Conservation (phyloP, 371 early-diverging fungal genomes). For the Actinomucor elegans region DNA sequence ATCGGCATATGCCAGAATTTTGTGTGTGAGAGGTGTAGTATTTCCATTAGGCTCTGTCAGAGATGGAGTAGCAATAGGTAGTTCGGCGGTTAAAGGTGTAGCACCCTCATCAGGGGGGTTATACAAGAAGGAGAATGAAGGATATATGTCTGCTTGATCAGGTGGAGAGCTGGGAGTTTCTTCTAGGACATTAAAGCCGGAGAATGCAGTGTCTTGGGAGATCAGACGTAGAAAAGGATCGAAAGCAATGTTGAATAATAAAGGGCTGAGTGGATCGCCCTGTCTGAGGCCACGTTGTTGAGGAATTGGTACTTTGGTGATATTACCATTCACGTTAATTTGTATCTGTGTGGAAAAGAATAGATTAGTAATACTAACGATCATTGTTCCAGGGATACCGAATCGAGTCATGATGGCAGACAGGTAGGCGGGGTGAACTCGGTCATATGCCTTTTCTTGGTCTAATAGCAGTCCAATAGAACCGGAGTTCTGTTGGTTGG, state of each 20-base stretch:
- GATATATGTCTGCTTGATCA: background rate
- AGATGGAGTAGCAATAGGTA: too few relatives aligned
- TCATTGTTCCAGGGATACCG: slow-evolving; percentile 17
- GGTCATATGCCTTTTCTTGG: slow-evolving; percentile 15
- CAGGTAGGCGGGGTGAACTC: slow-evolving; percentile 20
- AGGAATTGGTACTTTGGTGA: background rate
- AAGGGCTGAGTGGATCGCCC: slow-evolving; percentile 12
- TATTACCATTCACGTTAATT: background rate
- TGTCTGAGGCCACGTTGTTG: slow-evolving; percentile 15
- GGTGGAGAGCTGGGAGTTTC: background rate
- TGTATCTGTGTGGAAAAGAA: background rate
- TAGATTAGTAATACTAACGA: background rate
- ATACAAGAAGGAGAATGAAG: too few relatives aligned
- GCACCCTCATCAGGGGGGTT: too few relatives aligned
- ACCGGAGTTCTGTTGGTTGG: background rate
- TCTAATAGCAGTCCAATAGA: slow-evolving; percentile 17
- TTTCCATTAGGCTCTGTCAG: too few relatives aligned
- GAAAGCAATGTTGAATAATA: slow-evolving; percentile 17
- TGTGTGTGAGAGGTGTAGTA: too few relatives aligned
- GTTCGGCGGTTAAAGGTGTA: too few relatives aligned
- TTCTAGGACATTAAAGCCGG: background rate
- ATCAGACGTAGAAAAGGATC: slow-evolving; percentile 1
- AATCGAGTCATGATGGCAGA: background rate
- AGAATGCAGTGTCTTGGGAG: background rate
- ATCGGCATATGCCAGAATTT: slow-evolving; percentile 16